Conservation (phyloP, 169 alveolate genomes). For the Plasmodium relictum region DNA sequence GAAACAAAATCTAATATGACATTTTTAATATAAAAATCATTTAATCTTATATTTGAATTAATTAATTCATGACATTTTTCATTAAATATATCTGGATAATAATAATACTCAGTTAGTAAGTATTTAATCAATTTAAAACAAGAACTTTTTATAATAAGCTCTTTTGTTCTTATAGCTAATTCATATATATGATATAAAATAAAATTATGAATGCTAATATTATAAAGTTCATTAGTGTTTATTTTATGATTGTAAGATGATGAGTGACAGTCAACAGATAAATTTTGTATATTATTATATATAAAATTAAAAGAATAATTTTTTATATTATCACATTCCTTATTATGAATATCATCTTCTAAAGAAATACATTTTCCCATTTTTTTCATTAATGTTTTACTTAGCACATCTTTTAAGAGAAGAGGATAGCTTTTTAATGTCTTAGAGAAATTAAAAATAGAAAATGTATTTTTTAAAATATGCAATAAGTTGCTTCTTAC, state of each 20-base stretch:
- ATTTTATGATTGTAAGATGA: conserved; percentile 32
- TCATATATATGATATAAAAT: conserved; percentile 66
- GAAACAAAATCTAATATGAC: conserved; percentile 73
- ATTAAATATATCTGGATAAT: conserved; percentile 57
- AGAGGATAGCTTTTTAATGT: conserved; percentile 32
- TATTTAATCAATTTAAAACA: conserved; percentile 71
- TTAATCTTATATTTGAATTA: conserved; percentile 55
- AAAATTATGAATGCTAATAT: conserved; percentile 72
- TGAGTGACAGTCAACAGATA: conserved; percentile 25
- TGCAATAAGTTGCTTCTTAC: background rate
- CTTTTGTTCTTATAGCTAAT: conserved; percentile 61
- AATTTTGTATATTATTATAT: conserved; percentile 35
- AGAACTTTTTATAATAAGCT: conserved; percentile 43
- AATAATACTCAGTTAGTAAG: conserved; percentile 67
- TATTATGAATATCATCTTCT: conserved; percentile 9
- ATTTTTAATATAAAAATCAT: conserved; percentile 51
- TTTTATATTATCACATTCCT: conserved; percentile 44
- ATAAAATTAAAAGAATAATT: conserved; percentile 44
- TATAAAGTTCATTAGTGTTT: conserved; percentile 35
- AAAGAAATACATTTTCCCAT: conserved; percentile 50
- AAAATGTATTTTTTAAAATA: conserved; percentile 18
- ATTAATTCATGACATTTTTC: conserved; percentile 74
- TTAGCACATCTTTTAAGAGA: conserved; percentile 25
- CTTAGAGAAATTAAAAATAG: conserved; percentile 20
- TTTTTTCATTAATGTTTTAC: conserved; percentile 41